A percentile compares a stretch with the other conserved stretches of the same genome.
Evolutionary conservation across 75 land plant genomes (phyloP).

Genomic region (Sequoia sempervirens): DNA sequence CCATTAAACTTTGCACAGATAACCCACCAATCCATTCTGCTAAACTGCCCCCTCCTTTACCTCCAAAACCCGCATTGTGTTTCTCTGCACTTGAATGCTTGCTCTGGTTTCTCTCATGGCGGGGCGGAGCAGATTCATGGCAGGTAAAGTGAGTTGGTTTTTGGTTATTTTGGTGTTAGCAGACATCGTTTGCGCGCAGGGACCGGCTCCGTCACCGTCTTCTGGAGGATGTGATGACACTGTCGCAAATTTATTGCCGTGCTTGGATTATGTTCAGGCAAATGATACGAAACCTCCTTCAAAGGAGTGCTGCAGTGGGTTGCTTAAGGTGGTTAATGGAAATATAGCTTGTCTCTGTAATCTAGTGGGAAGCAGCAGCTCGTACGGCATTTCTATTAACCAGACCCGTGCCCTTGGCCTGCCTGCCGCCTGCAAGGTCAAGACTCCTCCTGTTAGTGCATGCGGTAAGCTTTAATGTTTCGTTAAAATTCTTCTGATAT

Average conservation of each 20-base stretch:
- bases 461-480: constrained; percentile 19
- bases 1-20: background rate
- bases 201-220: background rate
- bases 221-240: background rate
- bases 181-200: background rate
- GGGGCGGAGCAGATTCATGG: background rate
- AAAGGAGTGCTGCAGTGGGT: constrained; percentile 17
- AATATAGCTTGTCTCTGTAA: constrained; percentile 23
- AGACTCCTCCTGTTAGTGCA: constrained; percentile 31
- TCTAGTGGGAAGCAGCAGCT: constrained; percentile 2
- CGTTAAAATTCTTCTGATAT: background rate
- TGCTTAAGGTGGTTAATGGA: constrained; percentile 10
- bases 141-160: background rate
- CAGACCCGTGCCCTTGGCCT: constrained; percentile 37
- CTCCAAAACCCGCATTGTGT: background rate
- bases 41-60: background rate
- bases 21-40: background rate
- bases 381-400: constrained; percentile 34
- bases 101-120: background rate
- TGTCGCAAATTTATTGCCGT: constrained; percentile 16
- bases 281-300: constrained; percentile 17
- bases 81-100: background rate
- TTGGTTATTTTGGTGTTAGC: background rate
- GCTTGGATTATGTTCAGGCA: constrained; percentile 22
- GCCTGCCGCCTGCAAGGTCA: constrained; percentile 37